Evolutionary conservation across 225 moss, liverwort and hornwort genomes (phyloP).

Genomic region (Bryum argenteum): DNA sequence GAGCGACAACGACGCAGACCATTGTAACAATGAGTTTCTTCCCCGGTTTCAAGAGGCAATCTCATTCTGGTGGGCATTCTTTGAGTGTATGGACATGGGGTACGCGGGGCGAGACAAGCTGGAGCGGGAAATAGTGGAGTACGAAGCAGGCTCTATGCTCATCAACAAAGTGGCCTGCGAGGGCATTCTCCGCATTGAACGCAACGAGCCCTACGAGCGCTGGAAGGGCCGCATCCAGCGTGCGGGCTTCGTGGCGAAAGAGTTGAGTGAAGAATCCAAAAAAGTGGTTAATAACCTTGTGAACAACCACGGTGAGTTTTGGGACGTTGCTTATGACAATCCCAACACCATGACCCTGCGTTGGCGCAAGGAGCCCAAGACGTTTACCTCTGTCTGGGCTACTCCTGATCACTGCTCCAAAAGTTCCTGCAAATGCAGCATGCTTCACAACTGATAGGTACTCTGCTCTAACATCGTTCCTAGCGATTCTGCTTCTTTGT

Average conservation of each 20-base stretch:
- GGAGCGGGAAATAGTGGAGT: slow-evolving; percentile 65
- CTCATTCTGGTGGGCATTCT: slow-evolving; percentile 61
- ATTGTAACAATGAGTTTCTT: slow-evolving; percentile 53
- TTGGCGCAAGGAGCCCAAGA: slow-evolving; percentile 60
- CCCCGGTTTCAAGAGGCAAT: slow-evolving; percentile 46
- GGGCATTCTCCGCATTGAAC: slow-evolving; percentile 57
- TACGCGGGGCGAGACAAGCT: slow-evolving; percentile 54
- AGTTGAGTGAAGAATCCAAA: slow-evolving; percentile 51
- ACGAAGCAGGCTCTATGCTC: slow-evolving; percentile 51
- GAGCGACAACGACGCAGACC: slow-evolving; percentile 68
- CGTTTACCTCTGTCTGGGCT: slow-evolving; percentile 75
- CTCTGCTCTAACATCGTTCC: background rate
- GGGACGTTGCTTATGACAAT: slow-evolving; percentile 44
- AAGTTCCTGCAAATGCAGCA: slow-evolving; percentile 38
- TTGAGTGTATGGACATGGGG: slow-evolving; percentile 41
- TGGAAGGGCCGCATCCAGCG: slow-evolving; percentile 54
- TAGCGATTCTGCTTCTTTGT: background rate
- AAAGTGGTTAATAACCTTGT: slow-evolving; percentile 49
- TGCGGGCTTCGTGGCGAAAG: slow-evolving; percentile 54
- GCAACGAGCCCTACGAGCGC: slow-evolving; percentile 51
- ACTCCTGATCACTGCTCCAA: slow-evolving; percentile 37
- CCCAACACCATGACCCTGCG: slow-evolving; percentile 43
- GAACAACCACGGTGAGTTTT: slow-evolving; percentile 49
- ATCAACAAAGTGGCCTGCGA: slow-evolving; percentile 71
- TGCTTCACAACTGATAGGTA: slow-evolving; percentile 29